These are phyloP conservation scores for Mycena pura DNA, from an alignment of 768 basidiomycete genomes.

Conservation along the genomic window DNA sequence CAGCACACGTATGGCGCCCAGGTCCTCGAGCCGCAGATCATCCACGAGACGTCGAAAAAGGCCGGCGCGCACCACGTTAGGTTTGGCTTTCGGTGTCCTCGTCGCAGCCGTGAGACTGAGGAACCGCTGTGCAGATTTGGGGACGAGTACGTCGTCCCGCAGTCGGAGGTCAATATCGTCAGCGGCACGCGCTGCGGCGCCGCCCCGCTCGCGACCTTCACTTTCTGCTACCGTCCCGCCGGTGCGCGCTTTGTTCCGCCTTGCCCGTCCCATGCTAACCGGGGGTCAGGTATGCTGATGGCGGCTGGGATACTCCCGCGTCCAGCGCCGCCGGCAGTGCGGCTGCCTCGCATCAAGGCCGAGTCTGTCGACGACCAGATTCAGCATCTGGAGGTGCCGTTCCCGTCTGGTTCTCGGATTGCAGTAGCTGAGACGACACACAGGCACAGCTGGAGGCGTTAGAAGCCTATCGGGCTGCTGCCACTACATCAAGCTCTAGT, in stretches of 20 bases:
- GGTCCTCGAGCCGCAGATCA: conserved; percentile 34
- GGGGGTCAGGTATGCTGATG: conserved; percentile 15
- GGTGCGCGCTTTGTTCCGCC: conserved; percentile 26
- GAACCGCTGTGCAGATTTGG: conserved; percentile 33
- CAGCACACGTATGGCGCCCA: conserved; percentile 33
- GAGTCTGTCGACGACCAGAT: conserved; percentile 22
- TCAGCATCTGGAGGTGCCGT: conserved; percentile 16
- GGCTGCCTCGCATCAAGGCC: conserved; percentile 1
- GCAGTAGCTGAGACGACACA: neutral
- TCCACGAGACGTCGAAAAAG: conserved; percentile 43
- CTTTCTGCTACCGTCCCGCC: conserved; percentile 43
- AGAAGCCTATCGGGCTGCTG: neutral
- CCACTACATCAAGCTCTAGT: no score
- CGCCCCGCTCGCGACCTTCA: conserved; percentile 37
- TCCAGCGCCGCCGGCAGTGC: neutral
- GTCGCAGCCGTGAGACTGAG: neutral
- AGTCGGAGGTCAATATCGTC: conserved; percentile 39
- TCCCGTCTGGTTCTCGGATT: neutral
- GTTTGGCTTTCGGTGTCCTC: conserved; percentile 19
- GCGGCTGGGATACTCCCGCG: conserved; percentile 24
- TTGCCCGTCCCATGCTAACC: neutral
- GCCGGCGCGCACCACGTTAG: conserved; percentile 42
- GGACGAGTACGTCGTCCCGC: conserved; percentile 37
- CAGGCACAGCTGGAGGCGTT: conserved; percentile 12
- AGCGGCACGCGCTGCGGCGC: conserved; percentile 30